phyloP scores from a whole-genome alignment of 2,329 filamentous ascomycete species.

The Elsinoe batatas region DNA sequence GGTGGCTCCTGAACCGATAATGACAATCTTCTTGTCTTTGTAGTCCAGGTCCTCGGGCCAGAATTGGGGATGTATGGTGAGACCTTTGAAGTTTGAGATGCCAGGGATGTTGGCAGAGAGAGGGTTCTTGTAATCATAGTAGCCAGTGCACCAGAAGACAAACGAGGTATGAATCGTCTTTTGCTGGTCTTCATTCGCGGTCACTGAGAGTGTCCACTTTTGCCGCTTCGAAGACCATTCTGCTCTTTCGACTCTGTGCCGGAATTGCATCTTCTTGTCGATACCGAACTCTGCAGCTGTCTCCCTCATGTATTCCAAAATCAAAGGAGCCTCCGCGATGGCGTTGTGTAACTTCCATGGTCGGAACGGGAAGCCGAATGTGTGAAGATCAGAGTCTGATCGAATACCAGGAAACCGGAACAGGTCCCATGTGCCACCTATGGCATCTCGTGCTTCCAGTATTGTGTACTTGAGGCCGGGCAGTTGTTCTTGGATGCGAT shows the following conservation, averaged over 20 bases:
- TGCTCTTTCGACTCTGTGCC: constrained; percentile 32
- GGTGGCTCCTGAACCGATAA: constrained; percentile 72
- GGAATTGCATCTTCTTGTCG: constrained; percentile 36
- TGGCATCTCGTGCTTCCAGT: constrained; percentile 53
- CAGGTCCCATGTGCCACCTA: constrained; percentile 72
- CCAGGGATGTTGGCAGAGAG: constrained; percentile 54
- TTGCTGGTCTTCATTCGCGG: constrained; percentile 26
- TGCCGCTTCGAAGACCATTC: constrained; percentile 41
- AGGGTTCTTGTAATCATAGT: constrained; percentile 62
- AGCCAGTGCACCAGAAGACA: constrained; percentile 55
- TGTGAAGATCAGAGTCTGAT: constrained; percentile 41
- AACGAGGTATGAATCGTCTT: constrained; percentile 35
- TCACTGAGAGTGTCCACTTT: constrained; percentile 34
- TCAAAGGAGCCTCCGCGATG: constrained; percentile 37
- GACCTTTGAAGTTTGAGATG: constrained; percentile 54
- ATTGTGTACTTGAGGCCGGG: constrained; percentile 53
- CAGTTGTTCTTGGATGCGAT: constrained; percentile 42
- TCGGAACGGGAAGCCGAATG: constrained; percentile 55
- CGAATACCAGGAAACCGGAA: constrained; percentile 61
- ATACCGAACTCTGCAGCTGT: constrained; percentile 36
- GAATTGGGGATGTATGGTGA: constrained; percentile 60
- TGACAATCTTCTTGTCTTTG: constrained; percentile 54
- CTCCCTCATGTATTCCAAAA: constrained; percentile 35
- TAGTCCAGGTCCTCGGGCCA: constrained; percentile 64
- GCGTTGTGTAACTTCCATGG: constrained; percentile 50